phyloP scores from a whole-genome alignment of 1,139 yeast species.

The Pichia sp. region DNA sequence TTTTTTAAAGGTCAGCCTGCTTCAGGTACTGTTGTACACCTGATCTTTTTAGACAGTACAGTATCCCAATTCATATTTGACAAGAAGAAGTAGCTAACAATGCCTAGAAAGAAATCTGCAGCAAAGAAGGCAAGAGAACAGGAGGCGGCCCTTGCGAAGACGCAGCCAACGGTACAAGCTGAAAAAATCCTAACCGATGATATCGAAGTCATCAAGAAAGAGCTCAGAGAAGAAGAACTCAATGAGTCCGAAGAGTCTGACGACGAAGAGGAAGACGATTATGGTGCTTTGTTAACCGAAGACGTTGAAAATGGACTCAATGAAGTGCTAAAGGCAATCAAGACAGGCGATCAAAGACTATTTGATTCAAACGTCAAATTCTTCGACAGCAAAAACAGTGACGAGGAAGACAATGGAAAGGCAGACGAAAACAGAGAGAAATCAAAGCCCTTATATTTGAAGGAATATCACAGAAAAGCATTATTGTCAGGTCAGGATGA shows the following conservation, averaged over 20 bases:
- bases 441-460: conserved; percentile 75
- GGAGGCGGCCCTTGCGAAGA: conserved; percentile 3
- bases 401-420: conserved; percentile 23
- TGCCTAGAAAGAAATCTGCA: conserved; percentile 93
- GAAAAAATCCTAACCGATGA: conserved; percentile 20
- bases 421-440: conserved; percentile 30
- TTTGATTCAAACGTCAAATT: conserved; percentile 63
- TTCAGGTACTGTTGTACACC: too few relatives aligned
- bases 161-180: conserved; percentile 26
- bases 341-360: conserved; percentile 55
- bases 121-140: conserved; percentile 63
- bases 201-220: conserved; percentile 21
- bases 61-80: too few relatives aligned
- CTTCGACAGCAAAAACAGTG: conserved; percentile 51
- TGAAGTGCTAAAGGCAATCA: conserved; percentile 64
- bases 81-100: conserved; percentile 22
- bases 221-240: conserved; percentile 15
- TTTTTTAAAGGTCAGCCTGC: background rate
- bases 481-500: conserved; percentile 56
- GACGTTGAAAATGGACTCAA: conserved; percentile 78
- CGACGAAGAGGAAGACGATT: conserved; percentile 86
- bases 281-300: conserved; percentile 79
- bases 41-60: too few relatives aligned
- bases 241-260: conserved; percentile 30
- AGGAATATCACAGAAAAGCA: conserved; percentile 87